Base-by-base conservation (phyloP, 805 yeast species). In the Teunomyces stri region DNA sequence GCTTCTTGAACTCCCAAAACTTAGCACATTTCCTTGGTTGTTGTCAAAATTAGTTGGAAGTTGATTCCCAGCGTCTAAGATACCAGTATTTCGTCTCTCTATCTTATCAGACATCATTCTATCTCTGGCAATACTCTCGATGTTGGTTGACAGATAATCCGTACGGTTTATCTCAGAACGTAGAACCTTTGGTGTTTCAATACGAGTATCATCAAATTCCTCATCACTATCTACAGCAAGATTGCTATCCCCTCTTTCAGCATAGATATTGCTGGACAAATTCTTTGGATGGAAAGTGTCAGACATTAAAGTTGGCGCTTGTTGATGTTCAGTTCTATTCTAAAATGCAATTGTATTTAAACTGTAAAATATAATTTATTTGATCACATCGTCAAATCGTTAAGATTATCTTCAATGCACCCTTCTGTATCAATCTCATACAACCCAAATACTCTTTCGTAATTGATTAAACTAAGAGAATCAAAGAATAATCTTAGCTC, bases 401-500 rank as follows among this genome's bases (percentile, higher is more conserved):
- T 55, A 36, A 80, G 65, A 1, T 85, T 55, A 64, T 88, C 95
- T 4, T 64, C 62, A 46, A 74, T 73, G 56, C 90, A 82, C 1
- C 70, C 65, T 0, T 65, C 69, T 7, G 45, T 25, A 48, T 70
- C 68, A 4, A 66, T 53, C 13, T 51, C 52, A 35, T 43, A 54
- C 30, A 86, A 65, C 9, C 81, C 76, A 59, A 82, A 89, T 15
- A 78, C 76, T 54, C 83, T 76, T 59, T 85, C 92, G 59, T 81
- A 87, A 51, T 80, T 80, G 42, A 78, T 72, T 43, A 83, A 75
- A 48, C 90, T 80, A 44, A 88, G 64, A 42, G 78, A 80, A 49
- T 82, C 83, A 57, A 87, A 87, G 58, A 86, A 89, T 12, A 75
- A 75, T 42, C 80, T 77, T 53, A 89, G 65, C 28, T 79, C 76